Evolutionary conservation across 768 basidiomycete genomes (phyloP), one percentile per base, ranked within the genome.

Genomic region (Neoboletus brunneissimus): DNA sequence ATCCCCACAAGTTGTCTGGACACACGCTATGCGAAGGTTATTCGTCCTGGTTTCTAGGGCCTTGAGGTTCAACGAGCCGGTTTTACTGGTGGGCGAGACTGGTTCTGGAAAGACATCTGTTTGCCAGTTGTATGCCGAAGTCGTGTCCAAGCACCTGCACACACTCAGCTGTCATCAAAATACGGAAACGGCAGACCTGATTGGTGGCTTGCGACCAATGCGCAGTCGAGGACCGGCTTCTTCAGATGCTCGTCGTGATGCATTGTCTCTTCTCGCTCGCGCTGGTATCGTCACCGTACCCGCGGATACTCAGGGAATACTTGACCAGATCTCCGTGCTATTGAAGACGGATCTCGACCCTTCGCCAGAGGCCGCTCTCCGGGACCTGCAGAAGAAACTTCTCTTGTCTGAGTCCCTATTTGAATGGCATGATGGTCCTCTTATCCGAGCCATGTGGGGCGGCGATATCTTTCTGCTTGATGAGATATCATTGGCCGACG

Each of bases 31-130:
- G 91, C 89, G 88, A 65, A 83, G 95, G 11, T 76, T 98, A 1
- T 96, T 93, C 72, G 78, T 86, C 41, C 77, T 99, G 27, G 83
- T 95, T 27, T 82, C 87, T 29, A 83, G 89, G n/a, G 94, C 94
- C 4, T 72, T 98, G 48, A 84, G 82, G 45, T 91, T 88, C 73
- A 89, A 97, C 64, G 97, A 99, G 67, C 97, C 97, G 0, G 87
- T 98, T 43, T 78, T 98, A 20, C 81, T 99, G 29, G 96, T 99
- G 12, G 97, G 97, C 0, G 96, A 98, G 72, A 98, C 97, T 0
- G 97, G 97, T 15, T 91, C 89, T 4, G 97, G 97, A 16, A 99
- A 99, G 74, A 99, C 97, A 0, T 97, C 96, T 1, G 88, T 98
- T 40, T 98, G 96, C 67, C 93, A 98, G 67, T 75, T 94, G 5